Conservation (phyloP, 495 filamentous ascomycete species). For the Penicillium cosmopolitanum region DNA sequence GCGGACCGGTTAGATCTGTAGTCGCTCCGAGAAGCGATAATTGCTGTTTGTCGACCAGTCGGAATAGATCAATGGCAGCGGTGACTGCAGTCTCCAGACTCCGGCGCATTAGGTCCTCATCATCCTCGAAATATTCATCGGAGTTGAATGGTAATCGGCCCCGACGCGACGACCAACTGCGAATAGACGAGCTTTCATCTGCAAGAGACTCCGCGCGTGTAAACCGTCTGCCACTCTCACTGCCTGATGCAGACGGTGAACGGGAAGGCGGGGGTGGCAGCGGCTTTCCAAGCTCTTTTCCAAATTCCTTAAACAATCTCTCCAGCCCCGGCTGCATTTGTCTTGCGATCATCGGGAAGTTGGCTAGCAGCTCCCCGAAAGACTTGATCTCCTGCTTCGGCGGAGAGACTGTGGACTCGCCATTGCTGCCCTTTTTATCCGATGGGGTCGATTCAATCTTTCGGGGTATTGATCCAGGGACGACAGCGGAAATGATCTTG, state of each 20-base stretch:
- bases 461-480: conserved; percentile 46
- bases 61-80: conserved; percentile 92
- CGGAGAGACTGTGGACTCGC: conserved; percentile 42
- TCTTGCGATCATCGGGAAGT: conserved; percentile 94
- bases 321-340: conserved; percentile 96
- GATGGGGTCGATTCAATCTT: conserved; percentile 26
- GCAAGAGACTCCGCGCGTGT: conserved; percentile 28
- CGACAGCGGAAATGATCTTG: conserved; percentile 63
- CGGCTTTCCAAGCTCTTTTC: conserved; percentile 79
- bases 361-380: conserved; percentile 87
- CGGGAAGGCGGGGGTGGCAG: conserved; percentile 76
- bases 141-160: conserved; percentile 51
- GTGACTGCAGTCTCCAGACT: conserved; percentile 91
- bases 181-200: conserved; percentile 41
- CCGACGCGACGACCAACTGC: conserved; percentile 40
- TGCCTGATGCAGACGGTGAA: conserved; percentile 42
- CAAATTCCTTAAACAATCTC: conserved; percentile 87
- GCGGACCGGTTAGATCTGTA: conserved; percentile 88
- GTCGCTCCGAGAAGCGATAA: conserved; percentile 88
- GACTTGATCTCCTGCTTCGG: conserved; percentile 87
- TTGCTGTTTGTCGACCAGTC: conserved; percentile 93
- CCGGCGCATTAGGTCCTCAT: conserved; percentile 83
- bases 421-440: conserved; percentile 38
- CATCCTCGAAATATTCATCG: conserved; percentile 68
- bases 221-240: conserved; percentile 28